Evolutionary conservation across 371 early-diverging fungal genomes (phyloP), one percentile per base, ranked within the genome.

Genomic region (Blastocladiella emersonii): DNA sequence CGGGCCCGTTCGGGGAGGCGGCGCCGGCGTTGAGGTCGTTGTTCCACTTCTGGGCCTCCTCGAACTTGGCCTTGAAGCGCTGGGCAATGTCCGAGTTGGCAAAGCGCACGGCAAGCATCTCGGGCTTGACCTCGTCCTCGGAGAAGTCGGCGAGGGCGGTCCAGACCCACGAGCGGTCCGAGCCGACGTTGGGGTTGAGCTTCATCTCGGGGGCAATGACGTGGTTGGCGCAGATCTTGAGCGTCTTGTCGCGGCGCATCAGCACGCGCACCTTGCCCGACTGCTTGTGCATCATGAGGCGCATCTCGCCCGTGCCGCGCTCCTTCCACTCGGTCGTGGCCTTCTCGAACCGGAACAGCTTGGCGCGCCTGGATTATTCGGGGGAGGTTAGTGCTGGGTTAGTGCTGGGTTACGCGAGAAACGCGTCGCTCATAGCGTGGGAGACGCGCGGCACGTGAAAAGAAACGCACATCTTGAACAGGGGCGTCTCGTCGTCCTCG

Each of bases 161-260:
- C 88, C 90, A 98, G 34, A 98, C 98, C 98, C 98, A 98, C 44
- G 95, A 94, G 67, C 96, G 91, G 78, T 98, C 98, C 35, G 92
- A 91, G 57, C 95, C 96, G 64, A 96, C 90, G 69, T 98, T 96
- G 56, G 96, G 89, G 36, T 84, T 74, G 65, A 98, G 83, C 48
- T 76, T 76, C 88, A 98, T 93, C 43, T 88, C 90, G n/a, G 82
- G 66, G 59, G 92, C 81, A 65, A 96, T 87, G 79, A 39, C 85
- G 81, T 98, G 98, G 86, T 98, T 98, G 74, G 97, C 97, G 74
- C 98, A 98, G 66, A 98, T 87, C 86, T 98, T 98, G 74, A 79
- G 87, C 34, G 95, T 98, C 82, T 96, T 93, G 71, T 98, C 98
- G 62, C 98, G 88, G 62, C 96, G 88, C 98, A 98, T 98, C 71